A percentile compares a stretch with the other conserved stretches of the same genome.
Conservation (phyloP, 1,284 basidiomycete species). For the Austropuccinia psidii region DNA sequence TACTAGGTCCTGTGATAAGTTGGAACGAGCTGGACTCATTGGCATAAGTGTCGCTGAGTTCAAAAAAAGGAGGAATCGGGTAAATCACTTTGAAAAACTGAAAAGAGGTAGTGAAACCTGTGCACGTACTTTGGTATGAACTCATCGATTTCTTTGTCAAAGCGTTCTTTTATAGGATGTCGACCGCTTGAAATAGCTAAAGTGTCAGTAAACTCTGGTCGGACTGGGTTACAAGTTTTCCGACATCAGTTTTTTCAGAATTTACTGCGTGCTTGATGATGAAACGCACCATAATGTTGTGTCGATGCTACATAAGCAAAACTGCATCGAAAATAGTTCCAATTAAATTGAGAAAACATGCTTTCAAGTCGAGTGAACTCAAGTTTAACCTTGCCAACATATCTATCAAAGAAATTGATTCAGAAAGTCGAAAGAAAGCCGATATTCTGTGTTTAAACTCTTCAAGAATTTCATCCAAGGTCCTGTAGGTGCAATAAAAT, state of each 20-base stretch:
- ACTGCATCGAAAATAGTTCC: slow-evolving; percentile 10
- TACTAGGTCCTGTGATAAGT: slow-evolving; percentile 37
- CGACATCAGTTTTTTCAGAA: background rate
- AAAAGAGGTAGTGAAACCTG: too few relatives aligned
- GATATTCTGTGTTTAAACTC: slow-evolving; percentile 41
- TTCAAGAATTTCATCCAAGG: slow-evolving; percentile 43
- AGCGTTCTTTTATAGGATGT: slow-evolving; percentile 54
- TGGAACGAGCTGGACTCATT: slow-evolving; percentile 74
- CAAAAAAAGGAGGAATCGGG: background rate
- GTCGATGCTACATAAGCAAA: slow-evolving; percentile 73
- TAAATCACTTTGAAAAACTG: too few relatives aligned
- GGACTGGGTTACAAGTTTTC: slow-evolving; percentile 53
- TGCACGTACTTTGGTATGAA: slow-evolving; percentile 31
- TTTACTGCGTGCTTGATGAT: background rate
- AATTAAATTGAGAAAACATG: background rate
- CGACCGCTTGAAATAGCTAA: slow-evolving; percentile 75
- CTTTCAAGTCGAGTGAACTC: background rate
- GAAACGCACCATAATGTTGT: slow-evolving; percentile 49
- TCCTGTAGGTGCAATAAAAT: slow-evolving; percentile 25
- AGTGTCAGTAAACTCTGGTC: slow-evolving; percentile 76
- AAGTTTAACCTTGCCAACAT: slow-evolving; percentile 60
- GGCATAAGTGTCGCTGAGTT: slow-evolving; percentile 62
- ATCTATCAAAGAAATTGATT: slow-evolving; percentile 66
- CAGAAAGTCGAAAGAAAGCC: slow-evolving; percentile 42
- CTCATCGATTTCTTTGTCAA: slow-evolving; percentile 8